Base-by-base conservation (phyloP, 2,329 filamentous ascomycete genomes). In the Neonectria neomacrospora region DNA sequence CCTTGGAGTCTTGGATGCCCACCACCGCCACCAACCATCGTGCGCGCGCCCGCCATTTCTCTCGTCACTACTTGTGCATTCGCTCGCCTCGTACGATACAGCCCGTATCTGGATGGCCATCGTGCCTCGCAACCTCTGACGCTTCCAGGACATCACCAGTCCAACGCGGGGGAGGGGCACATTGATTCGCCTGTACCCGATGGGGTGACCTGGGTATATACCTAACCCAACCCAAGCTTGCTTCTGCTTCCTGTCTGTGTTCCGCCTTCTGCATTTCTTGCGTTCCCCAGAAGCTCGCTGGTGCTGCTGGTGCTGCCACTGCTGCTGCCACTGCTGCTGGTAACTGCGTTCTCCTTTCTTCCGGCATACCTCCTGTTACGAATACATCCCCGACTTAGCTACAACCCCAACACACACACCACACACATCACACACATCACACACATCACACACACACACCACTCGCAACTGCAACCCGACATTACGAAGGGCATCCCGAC, bases 161-260 rank as follows among this genome's bases (percentile, higher is more conserved):
- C 64, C 68, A 66, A 66, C 70, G 70, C 70, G 70, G 70, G 70
- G 70, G 70, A 72, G 67, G 70, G 68, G 68, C 67, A 64, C 55
- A 45, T 66, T 53, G 55, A 63, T 56, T 60, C 55, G 56, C 56
- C 67, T 63, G 55, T 70, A 63, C 67, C 70, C 66, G 65, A 72
- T 70, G 66, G 65, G 70, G 66, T 72, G 66, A 68, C 57, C 61
- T 61, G 61, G 50, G 52, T 62, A 47, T 63, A 58, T 41, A 41
- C 37, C 37, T 41, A 63, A 70, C 64, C 66, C 60, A 64, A 64
- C 70, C 67, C 61, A 65, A 69, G 66, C 67, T 66, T 69, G 70
- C 58, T 66, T 71, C 9, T 41, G n/a, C 37, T 41, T 18, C n/a
- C 37, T 73, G 34, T 37, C 34, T 37, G 34, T 37, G 34, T 37